Evolutionary conservation across 177 flowering plant genomes (phyloP).

Genomic region (Tripterygium wilfordii): DNA sequence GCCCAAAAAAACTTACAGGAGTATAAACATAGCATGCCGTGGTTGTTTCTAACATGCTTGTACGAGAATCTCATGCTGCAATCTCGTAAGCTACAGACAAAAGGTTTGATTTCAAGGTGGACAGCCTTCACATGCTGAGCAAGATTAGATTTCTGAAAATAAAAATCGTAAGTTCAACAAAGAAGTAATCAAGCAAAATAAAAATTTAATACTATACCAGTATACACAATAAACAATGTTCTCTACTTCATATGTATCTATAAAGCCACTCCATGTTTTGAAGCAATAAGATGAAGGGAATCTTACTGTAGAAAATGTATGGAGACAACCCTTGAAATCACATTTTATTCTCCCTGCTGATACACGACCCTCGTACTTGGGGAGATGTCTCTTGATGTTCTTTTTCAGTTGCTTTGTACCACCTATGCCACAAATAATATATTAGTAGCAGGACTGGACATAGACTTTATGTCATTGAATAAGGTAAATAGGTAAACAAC

Average conservation of each 20-base stretch:
- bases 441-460: constrained; percentile 46
- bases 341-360: constrained; percentile 48
- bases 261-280: too few relatives aligned
- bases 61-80: constrained; percentile 70
- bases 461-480: constrained; percentile 72
- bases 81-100: constrained; percentile 49
- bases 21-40: constrained; percentile 59
- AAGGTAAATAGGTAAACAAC: too few relatives aligned
- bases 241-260: too few relatives aligned
- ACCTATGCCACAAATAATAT: constrained; percentile 66
- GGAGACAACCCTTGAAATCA: constrained; percentile 42
- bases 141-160: constrained; percentile 69
- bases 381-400: constrained; percentile 78
- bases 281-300: too few relatives aligned
- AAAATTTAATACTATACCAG: too few relatives aligned
- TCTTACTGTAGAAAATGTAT: constrained; percentile 67
- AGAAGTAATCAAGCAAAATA: background rate
- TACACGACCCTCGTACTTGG: constrained; percentile 34
- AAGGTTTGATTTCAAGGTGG: constrained; percentile 56
- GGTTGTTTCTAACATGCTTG: constrained; percentile 87
- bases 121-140: constrained; percentile 70
- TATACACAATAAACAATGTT: too few relatives aligned
- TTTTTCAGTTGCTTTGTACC: constrained; percentile 74
- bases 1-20: constrained; percentile 46
- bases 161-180: too few relatives aligned